Conservation (phyloP, 768 basidiomycete species). For the Trametes meyenii region DNA sequence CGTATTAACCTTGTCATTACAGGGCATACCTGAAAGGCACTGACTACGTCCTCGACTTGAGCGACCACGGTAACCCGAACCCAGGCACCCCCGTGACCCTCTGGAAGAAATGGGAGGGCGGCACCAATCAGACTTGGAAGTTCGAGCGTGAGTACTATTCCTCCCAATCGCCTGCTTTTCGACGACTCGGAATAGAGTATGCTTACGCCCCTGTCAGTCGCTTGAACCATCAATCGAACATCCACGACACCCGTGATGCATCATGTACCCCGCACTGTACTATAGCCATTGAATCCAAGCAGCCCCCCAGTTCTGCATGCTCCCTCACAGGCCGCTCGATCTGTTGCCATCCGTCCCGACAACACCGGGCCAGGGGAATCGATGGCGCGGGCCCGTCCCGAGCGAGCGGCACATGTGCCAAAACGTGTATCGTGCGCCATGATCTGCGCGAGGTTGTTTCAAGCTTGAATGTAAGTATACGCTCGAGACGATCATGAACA, state of each 20-base stretch:
- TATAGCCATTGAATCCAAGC: not conserved
- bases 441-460: constrained; percentile 2
- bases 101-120: constrained; percentile 52
- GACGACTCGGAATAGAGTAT: too few relatives aligned
- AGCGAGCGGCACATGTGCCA: not conserved
- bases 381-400: not conserved
- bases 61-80: constrained; percentile 44
- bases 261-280: constrained; percentile 2
- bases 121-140: constrained; percentile 56
- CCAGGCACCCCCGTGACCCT: constrained; percentile 50
- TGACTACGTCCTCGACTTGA: constrained; percentile 49
- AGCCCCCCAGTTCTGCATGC: not conserved
- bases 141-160: constrained; percentile 34
- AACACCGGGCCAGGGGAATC: not conserved
- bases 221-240: too few relatives aligned
- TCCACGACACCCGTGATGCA: not conserved
- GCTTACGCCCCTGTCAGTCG: not conserved
- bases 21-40: constrained; percentile 53
- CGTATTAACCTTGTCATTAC: not conserved
- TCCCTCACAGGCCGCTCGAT: not conserved
- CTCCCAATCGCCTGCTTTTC: not conserved
- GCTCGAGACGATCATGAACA: not conserved
- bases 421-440: not conserved
- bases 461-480: not conserved
- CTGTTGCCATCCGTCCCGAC: not conserved